phyloP scores from a whole-genome alignment of 805 yeast genomes.

The Cyberlindnera petersonii region DNA sequence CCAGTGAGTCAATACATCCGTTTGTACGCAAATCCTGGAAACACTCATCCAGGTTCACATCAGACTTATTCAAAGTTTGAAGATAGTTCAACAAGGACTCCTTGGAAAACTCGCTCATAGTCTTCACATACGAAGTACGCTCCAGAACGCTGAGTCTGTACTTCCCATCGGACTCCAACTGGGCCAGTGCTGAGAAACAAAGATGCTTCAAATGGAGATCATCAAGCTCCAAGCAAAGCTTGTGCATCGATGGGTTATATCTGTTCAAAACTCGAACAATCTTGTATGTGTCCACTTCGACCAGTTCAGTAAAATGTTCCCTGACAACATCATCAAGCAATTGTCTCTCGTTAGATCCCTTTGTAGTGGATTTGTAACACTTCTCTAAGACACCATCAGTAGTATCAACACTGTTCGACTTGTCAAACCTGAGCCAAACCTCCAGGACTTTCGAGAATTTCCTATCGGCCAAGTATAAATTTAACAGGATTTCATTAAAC shows the following conservation, averaged over 20 bases:
- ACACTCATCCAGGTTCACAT: constrained; percentile 24
- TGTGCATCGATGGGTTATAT: constrained; percentile 21
- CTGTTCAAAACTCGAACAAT: constrained; percentile 28
- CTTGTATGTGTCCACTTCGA: constrained; percentile 28
- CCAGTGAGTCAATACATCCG: constrained; percentile 25
- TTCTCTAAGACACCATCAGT: constrained; percentile 27
- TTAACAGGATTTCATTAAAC: constrained; percentile 55
- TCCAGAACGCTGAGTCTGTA: constrained; percentile 16
- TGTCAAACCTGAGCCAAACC: constrained; percentile 43
- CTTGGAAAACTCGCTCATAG: constrained; percentile 17
- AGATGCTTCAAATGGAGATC: constrained; percentile 25
- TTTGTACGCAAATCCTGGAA: constrained; percentile 21
- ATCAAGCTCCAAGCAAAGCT: constrained; percentile 9
- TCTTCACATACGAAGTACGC: constrained; percentile 22
- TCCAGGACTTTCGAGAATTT: constrained; percentile 50
- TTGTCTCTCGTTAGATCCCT: constrained; percentile 19
- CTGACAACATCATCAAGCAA: constrained; percentile 18
- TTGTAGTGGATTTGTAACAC: constrained; percentile 24
- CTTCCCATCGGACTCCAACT: constrained; percentile 21
- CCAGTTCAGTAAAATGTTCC: constrained; percentile 20
- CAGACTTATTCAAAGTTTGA: constrained; percentile 21
- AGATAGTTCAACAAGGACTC: constrained; percentile 19
- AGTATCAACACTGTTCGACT: constrained; percentile 23
- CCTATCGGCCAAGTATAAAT: constrained; percentile 51
- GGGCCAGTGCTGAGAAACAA: constrained; percentile 22